A percentile compares a stretch with the other conserved stretches of the same genome.
Conservation (phyloP, 2,329 filamentous ascomycete genomes). For the Fusarium sp. region DNA sequence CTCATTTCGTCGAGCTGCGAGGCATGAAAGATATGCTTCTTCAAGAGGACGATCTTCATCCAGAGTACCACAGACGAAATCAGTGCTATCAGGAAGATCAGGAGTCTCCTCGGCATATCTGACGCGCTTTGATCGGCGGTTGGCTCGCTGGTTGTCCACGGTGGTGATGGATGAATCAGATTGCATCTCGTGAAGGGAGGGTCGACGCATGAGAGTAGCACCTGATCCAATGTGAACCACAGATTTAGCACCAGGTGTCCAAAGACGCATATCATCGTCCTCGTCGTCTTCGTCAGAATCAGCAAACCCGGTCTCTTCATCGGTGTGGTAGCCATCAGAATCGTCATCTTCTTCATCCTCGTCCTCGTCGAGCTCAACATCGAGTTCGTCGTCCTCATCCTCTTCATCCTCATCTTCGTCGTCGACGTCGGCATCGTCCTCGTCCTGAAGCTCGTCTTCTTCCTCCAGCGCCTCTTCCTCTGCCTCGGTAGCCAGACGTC, state of each 20-base stretch:
- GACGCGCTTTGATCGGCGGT: constrained; percentile 46
- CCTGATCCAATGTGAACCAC: constrained; percentile 52
- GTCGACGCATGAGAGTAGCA: constrained; percentile 47
- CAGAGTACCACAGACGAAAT: constrained; percentile 98
- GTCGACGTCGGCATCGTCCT: constrained; percentile 89
- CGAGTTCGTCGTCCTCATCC: constrained; percentile 62
- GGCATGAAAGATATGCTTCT: constrained; percentile 87
- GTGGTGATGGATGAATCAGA: constrained; percentile 73
- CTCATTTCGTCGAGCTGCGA: constrained; percentile 82
- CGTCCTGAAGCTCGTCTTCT: constrained; percentile 73
- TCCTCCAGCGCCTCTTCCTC: constrained; percentile 87
- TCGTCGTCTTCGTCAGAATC: constrained; percentile 75
- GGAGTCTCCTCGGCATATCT: constrained; percentile 66
- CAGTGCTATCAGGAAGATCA: constrained; percentile 94
- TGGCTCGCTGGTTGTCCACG: constrained; percentile 51
- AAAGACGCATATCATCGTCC: constrained; percentile 72
- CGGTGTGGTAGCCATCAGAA: constrained; percentile 79
- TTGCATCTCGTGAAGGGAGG: constrained; percentile 58
- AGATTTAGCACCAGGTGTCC: constrained; percentile 60
- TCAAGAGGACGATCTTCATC: constrained; percentile 97
- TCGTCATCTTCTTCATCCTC: constrained; percentile 65
- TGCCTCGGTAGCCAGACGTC: constrained; percentile 85
- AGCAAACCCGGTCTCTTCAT: constrained; percentile 75
- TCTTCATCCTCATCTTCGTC: constrained; percentile 71
- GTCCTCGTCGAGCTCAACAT: constrained; percentile 61